A percentile compares a stretch with the other conserved stretches of the same genome.
phyloP scores from a whole-genome alignment of 108 stramenopile genomes.

The Cyclotella sp. region DNA sequence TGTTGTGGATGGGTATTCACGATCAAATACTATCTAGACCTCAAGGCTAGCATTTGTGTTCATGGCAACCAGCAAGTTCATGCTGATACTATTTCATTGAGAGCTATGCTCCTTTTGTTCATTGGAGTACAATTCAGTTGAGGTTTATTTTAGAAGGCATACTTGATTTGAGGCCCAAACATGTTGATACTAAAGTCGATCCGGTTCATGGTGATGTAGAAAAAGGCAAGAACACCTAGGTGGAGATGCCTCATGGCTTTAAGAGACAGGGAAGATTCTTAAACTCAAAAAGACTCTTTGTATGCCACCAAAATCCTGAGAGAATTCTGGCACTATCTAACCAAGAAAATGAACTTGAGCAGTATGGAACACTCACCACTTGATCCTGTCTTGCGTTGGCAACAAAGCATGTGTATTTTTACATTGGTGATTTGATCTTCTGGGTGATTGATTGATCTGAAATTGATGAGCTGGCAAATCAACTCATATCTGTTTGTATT shows the following conservation, averaged over 20 bases:
- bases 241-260: constrained; percentile 40
- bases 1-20: background rate
- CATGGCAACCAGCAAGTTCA: constrained; percentile 60
- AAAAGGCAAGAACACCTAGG: constrained; percentile 29
- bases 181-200: background rate
- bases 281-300: constrained; percentile 37
- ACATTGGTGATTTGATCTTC: constrained; percentile 33
- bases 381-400: background rate
- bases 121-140: constrained; percentile 53
- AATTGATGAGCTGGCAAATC: background rate
- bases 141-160: constrained; percentile 13
- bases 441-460: constrained; percentile 12
- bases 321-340: constrained; percentile 13
- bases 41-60: constrained; percentile 67
- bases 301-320: background rate
- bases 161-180: constrained; percentile 16
- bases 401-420: background rate
- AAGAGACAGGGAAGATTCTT: constrained; percentile 41
- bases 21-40: constrained; percentile 41
- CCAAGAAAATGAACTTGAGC: background rate
- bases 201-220: constrained; percentile 18
- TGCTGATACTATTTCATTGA: constrained; percentile 68
- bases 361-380: background rate
- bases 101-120: constrained; percentile 58
- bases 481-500: background rate